Percentiles rank a stretch among this genome's conserved stretches.
Conservation (phyloP, 2,329 filamentous ascomycete species). For the Colletotrichum theobromicola region DNA sequence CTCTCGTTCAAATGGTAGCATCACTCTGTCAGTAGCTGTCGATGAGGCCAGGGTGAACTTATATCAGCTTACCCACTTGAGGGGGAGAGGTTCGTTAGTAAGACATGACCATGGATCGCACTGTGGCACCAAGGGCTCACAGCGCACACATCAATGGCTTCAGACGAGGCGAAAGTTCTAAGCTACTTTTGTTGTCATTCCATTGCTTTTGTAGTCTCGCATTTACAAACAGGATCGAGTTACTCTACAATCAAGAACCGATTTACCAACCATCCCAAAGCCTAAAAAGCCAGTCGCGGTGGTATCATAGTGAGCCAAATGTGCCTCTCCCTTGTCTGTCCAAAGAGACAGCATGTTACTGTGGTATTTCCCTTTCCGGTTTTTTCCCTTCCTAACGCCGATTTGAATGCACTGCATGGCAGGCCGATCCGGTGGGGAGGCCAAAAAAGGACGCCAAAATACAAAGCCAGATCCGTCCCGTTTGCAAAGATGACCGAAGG, state of each 20-base stretch:
- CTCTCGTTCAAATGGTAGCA: not conserved
- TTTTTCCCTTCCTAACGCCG: conserved; percentile 7
- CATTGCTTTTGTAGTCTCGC: not conserved
- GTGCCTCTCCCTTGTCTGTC: not conserved
- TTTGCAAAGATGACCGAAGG: not conserved
- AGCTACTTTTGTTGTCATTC: not conserved
- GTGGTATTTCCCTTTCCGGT: conserved; percentile 12
- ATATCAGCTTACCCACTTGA: not conserved
- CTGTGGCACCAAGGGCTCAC: not conserved
- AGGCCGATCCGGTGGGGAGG: not conserved
- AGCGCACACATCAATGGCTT: not conserved
- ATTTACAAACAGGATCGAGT: not conserved
- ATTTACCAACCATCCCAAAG: not conserved
- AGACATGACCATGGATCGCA: not conserved
- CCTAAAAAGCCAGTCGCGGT: not conserved
- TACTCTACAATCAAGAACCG: not conserved
- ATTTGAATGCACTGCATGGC: conserved; percentile 4
- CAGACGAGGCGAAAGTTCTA: not conserved
- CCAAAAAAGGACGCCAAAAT: conserved; percentile 5
- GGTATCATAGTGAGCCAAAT: conserved; percentile 3
- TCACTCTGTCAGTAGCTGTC: not conserved
- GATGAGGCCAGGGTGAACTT: not conserved
- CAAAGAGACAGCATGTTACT: not conserved
- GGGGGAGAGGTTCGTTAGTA: not conserved
- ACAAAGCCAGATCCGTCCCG: not conserved